Conservation (phyloP, 2,329 filamentous ascomycete species). For the Ophiostoma himal-ulmi region DNA sequence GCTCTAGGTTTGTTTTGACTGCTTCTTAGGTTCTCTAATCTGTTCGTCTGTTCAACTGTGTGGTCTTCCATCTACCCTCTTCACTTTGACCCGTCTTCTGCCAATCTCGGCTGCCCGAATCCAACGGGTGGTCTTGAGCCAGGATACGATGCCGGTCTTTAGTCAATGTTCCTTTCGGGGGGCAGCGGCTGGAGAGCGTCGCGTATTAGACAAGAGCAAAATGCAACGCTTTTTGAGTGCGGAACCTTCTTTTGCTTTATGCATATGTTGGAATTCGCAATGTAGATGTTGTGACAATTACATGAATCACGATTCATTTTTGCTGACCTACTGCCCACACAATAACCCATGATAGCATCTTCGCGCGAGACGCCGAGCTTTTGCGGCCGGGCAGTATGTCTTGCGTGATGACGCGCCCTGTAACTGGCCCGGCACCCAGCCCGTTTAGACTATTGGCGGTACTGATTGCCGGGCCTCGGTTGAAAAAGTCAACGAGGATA, state of each 20-base stretch:
- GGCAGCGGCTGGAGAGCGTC: constrained; percentile 17
- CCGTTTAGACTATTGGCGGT: not conserved
- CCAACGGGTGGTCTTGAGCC: constrained; percentile 37
- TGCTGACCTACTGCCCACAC: not conserved
- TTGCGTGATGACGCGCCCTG: not conserved
- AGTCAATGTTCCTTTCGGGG: constrained; percentile 14
- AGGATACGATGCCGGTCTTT: constrained; percentile 27
- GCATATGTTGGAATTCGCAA: constrained; percentile 36
- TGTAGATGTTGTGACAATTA: constrained; percentile 38
- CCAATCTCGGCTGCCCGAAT: constrained; percentile 36
- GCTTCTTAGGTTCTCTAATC: not conserved
- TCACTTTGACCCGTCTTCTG: constrained; percentile 31
- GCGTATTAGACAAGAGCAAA: constrained; percentile 36
- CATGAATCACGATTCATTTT: not conserved
- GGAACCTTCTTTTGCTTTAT: constrained; percentile 32
- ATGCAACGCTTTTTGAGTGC: constrained; percentile 40
- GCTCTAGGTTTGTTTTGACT: not conserved
- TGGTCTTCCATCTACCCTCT: not conserved
- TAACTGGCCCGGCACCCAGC: not conserved
- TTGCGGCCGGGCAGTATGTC: not conserved
- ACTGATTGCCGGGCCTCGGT: not conserved
- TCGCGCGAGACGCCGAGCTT: not conserved
- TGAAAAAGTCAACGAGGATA: too few species aligned
- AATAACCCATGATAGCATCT: not conserved
- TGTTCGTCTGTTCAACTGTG: not conserved